These are phyloP conservation scores for Scedosporium apiospermum DNA, from an alignment of 2,329 filamentous ascomycete species.

Conservation along the genomic window DNA sequence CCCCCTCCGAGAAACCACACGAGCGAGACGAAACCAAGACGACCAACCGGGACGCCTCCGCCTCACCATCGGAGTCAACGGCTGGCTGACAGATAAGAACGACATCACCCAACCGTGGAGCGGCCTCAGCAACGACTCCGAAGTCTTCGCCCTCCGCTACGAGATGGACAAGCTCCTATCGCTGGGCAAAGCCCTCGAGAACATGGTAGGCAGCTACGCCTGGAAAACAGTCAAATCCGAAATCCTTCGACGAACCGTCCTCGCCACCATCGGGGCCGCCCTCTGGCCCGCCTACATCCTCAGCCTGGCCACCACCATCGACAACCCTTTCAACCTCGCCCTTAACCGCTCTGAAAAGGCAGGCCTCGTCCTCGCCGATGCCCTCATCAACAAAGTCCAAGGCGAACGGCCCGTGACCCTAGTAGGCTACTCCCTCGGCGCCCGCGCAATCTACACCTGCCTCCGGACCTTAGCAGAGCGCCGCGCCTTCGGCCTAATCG, in stretches of 20 bases:
- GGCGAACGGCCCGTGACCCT: constrained; percentile 74
- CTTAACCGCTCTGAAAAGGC: constrained; percentile 72
- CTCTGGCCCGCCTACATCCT: constrained; percentile 62
- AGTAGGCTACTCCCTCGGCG: constrained; percentile 74
- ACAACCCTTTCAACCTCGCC: constrained; percentile 75
- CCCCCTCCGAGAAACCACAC: constrained; percentile 38
- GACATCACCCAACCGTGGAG: constrained; percentile 77
- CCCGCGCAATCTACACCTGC: constrained; percentile 74
- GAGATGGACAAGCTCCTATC: constrained; percentile 70
- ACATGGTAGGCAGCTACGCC: constrained; percentile 63
- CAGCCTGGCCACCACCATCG: constrained; percentile 57
- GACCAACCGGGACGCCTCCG: constrained; percentile 41
- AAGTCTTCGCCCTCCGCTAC: constrained; percentile 77
- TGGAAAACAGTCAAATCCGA: constrained; percentile 67
- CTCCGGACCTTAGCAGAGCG: constrained; percentile 67
- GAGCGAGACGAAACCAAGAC: not conserved
- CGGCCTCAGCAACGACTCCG: constrained; percentile 58
- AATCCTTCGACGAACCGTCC: constrained; percentile 63
- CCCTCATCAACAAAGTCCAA: constrained; percentile 70
- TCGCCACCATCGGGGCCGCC: constrained; percentile 58
- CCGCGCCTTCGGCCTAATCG: constrained; percentile 72
- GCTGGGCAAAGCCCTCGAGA: constrained; percentile 63
- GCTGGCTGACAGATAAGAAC: constrained; percentile 68
- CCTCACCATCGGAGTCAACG: constrained; percentile 78
- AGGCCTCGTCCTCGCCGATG: constrained; percentile 70